phyloP scores from a whole-genome alignment of 768 basidiomycete genomes.

The Boletus sp. region DNA sequence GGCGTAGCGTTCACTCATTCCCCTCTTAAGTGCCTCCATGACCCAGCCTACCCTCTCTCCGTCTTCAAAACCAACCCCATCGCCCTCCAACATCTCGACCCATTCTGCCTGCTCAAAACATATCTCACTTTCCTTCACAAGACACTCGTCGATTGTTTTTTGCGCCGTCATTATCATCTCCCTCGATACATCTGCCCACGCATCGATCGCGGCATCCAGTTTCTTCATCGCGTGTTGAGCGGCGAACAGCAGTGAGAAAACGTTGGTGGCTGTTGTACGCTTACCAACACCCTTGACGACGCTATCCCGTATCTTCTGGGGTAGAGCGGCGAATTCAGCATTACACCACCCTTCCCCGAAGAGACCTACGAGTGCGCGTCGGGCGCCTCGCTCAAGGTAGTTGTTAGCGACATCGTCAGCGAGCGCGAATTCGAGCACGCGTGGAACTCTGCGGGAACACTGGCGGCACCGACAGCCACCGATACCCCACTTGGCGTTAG shows the following conservation, averaged over 20 bases:
- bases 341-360: conserved; percentile 91
- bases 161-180: conserved; percentile 68
- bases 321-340: conserved; percentile 70
- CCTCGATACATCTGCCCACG: conserved; percentile 36
- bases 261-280: conserved; percentile 61
- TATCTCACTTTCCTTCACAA: conserved; percentile 55
- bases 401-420: conserved; percentile 73
- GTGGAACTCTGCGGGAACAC: conserved; percentile 74
- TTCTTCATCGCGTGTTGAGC: conserved; percentile 59
- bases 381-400: conserved; percentile 65
- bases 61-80: conserved; percentile 74
- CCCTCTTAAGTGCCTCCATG: conserved; percentile 60
- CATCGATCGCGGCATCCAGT: conserved; percentile 54
- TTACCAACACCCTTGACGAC: conserved; percentile 74
- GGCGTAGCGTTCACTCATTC: conserved; percentile 63
- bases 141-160: conserved; percentile 56
- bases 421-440: conserved; percentile 80
- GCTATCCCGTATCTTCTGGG: conserved; percentile 59
- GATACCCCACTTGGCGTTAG: conserved; percentile 73
- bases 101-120: conserved; percentile 72
- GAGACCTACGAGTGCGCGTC: conserved; percentile 73
- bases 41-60: conserved; percentile 74
- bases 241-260: conserved; percentile 66
- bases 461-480: conserved; percentile 83
- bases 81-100: conserved; percentile 67